Base-by-base conservation (phyloP, 139 green algal species). In the Coccomyxa sp. region DNA sequence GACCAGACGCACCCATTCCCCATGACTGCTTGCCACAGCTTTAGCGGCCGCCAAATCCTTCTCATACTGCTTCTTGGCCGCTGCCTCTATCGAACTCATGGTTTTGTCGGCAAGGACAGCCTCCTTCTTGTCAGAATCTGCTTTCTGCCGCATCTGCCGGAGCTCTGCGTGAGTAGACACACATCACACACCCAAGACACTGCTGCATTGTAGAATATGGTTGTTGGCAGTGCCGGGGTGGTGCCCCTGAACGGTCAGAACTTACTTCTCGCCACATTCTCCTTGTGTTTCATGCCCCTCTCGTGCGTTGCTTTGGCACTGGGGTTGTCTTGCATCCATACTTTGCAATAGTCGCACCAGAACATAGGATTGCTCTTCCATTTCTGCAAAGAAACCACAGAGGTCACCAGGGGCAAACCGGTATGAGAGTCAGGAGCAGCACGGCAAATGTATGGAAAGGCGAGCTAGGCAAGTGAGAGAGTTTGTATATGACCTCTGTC, bases 291-390 rank as follows among this genome's bases (percentile, higher is more conserved):
- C 0, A 86, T 79, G 58, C 90, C 90, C 45, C 82, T 81, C 80
- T 93, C 90, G 82, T 93, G 90, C 10, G 83, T 86, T 9, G 87
- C 85, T 71, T 83, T 83, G 11, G 88, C 81, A 27, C 82, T 59
- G 0, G 80, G 57, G 13, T 82, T 90, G 88, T 93, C 88, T 27
- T 88, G 83, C 82, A 93, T 87, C 90, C 90, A 93, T 79, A 90
- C 88, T 82, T 88, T 89, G 81, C 90, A 93, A 74, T 88, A 90
- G 67, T 92, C 88, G 82, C 90, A 93, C 71, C 71, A 77, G 71
- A 45, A 32, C 71, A 77, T 77, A 12, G 27, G 25, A 3, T 77
- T 31, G 27, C 27, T 51, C 14, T 51, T 77, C 71, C 71, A 77
- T 77, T 77, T 77, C 71, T 77, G 66, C 66, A 1, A 74, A 74